Conservation (phyloP, 2,329 filamentous ascomycete species). For the Didymosphaeria variabile region DNA sequence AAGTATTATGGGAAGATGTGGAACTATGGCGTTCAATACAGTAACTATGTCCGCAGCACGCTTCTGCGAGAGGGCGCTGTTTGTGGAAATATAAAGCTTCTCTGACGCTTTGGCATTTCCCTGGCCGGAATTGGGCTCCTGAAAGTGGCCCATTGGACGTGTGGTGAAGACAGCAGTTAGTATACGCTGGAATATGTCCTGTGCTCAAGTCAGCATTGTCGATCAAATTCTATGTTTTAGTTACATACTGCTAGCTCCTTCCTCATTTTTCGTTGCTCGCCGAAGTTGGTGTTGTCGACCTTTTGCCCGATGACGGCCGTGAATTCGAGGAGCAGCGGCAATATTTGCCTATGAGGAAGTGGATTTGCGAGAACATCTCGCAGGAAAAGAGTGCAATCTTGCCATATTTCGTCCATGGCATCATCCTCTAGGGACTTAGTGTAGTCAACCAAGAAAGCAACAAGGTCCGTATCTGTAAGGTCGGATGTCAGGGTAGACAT, state of each 20-base stretch:
- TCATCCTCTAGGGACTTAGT: slow-evolving; percentile 91
- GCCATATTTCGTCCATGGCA: slow-evolving; percentile 98
- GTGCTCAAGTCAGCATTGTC: slow-evolving; percentile 29
- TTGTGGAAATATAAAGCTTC: slow-evolving; percentile 32
- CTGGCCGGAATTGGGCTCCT: slow-evolving; percentile 56
- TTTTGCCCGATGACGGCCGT: slow-evolving; percentile 91
- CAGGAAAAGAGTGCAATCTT: slow-evolving; percentile 89
- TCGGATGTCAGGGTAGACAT: slow-evolving; percentile 90
- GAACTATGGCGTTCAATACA: slow-evolving; percentile 80
- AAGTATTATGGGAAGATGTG: slow-evolving; percentile 81
- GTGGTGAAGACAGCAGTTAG: slow-evolving; percentile 95
- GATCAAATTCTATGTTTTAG: background rate
- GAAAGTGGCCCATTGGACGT: slow-evolving; percentile 76
- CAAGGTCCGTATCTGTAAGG: slow-evolving; percentile 82
- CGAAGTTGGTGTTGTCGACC: slow-evolving; percentile 97
- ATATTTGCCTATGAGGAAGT: slow-evolving; percentile 89
- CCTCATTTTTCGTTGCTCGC: slow-evolving; percentile 91
- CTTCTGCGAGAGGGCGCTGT: slow-evolving; percentile 54
- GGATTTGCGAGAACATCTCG: slow-evolving; percentile 91
- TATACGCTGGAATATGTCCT: slow-evolving; percentile 89
- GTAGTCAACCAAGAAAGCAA: slow-evolving; percentile 90
- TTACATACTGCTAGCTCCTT: slow-evolving; percentile 83
- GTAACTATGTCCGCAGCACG: slow-evolving; percentile 71
- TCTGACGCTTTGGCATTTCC: slow-evolving; percentile 42
- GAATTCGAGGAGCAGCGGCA: slow-evolving; percentile 87